Conservation (phyloP, 2,329 filamentous ascomycete genomes). For the Curvularia hawaiiensis region DNA sequence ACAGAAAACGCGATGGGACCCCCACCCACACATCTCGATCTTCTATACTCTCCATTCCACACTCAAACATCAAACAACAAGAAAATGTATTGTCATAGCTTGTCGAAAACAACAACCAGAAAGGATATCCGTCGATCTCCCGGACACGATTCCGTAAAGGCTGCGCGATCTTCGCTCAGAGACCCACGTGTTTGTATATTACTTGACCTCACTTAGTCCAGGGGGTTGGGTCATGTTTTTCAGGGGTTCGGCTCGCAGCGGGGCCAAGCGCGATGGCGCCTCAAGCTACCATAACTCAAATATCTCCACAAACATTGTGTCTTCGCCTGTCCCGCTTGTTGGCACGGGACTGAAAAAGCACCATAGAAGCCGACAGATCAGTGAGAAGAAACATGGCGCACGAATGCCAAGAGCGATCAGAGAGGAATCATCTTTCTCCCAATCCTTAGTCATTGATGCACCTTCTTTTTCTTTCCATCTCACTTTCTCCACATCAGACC, state of each 20-base stretch:
- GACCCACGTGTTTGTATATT: constrained; percentile 21
- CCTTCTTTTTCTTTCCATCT: not conserved
- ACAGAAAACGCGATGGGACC: not conserved
- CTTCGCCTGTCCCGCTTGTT: not conserved
- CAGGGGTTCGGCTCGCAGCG: constrained; percentile 13
- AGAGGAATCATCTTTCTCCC: not conserved
- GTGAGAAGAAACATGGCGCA: not conserved
- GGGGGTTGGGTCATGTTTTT: not conserved
- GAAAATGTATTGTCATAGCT: not conserved
- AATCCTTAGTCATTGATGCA: not conserved
- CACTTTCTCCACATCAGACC: not conserved
- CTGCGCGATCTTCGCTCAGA: not conserved
- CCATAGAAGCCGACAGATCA: not conserved
- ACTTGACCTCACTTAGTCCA: constrained; percentile 12
- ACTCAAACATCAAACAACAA: not conserved
- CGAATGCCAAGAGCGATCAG: not conserved
- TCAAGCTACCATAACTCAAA: not conserved
- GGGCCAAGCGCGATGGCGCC: not conserved
- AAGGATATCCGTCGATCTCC: not conserved
- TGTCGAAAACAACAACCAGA: not conserved
- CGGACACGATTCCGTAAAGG: not conserved
- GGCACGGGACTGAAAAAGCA: not conserved
- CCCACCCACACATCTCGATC: not conserved
- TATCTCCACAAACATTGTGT: not conserved
- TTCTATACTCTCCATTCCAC: not conserved